Conservation (phyloP, 257 asterid species). For the Solanum clarkiae region DNA sequence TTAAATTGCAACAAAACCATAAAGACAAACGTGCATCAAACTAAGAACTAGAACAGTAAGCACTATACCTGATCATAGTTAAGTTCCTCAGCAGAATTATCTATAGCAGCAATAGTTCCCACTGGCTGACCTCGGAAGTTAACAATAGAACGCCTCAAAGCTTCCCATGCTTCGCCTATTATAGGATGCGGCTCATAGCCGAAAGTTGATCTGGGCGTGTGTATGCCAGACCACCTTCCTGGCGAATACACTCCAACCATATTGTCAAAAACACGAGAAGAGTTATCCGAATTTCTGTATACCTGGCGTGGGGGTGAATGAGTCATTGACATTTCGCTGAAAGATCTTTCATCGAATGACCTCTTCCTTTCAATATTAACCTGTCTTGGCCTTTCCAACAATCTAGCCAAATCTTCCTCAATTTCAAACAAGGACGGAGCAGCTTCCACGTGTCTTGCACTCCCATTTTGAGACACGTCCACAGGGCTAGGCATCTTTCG, state of each 20-base stretch:
- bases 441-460: constrained; percentile 29
- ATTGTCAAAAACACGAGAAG: constrained; percentile 49
- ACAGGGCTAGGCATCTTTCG: constrained; percentile 31
- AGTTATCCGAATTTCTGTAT: constrained; percentile 38
- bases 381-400: constrained; percentile 51
- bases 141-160: constrained; percentile 68
- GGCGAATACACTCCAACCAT: constrained; percentile 45
- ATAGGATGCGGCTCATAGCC: constrained; percentile 65
- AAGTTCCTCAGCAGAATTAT: constrained; percentile 69
- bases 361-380: constrained; percentile 70
- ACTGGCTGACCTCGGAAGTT: constrained; percentile 74
- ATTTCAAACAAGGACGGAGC: constrained; percentile 56
- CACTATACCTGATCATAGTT: constrained; percentile 75
- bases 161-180: constrained; percentile 79
- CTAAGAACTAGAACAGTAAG: neutral
- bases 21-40: neutral
- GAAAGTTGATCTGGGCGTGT: constrained; percentile 58
- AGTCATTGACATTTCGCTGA: constrained; percentile 63
- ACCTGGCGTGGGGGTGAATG: constrained; percentile 46
- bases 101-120: constrained; percentile 88
- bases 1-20: neutral
- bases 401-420: constrained; percentile 49
- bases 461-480: constrained; percentile 44
- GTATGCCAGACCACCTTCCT: constrained; percentile 50
- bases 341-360: constrained; percentile 82